Percentiles rank a stretch among this genome's conserved stretches.
These are phyloP conservation scores for Aspergillus sp. DNA, from an alignment of 2,329 filamentous ascomycete genomes.

Conservation along the genomic window DNA sequence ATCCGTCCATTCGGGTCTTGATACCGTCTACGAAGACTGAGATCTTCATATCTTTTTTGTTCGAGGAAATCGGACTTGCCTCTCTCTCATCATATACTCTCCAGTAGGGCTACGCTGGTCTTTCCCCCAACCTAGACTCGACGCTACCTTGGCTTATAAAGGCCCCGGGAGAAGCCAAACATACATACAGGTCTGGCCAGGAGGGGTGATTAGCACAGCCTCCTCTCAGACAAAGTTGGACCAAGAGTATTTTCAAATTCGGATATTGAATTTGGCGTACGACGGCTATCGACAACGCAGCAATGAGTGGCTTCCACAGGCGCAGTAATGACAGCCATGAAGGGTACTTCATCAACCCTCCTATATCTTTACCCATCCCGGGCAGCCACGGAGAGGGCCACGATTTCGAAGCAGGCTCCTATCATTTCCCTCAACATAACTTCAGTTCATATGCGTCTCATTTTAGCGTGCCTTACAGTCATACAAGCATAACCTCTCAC, in stretches of 20 bases:
- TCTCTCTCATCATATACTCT: background rate
- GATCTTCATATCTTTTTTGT: background rate
- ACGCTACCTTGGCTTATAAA: background rate
- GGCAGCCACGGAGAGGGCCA: conserved; percentile 32
- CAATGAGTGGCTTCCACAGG: conserved; percentile 43
- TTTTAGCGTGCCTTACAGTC: conserved; percentile 37
- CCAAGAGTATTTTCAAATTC: background rate
- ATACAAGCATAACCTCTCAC: conserved; percentile 32
- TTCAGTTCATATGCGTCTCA: conserved; percentile 40
- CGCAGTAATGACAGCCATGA: conserved; percentile 38
- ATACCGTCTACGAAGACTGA: background rate
- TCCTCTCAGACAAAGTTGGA: background rate
- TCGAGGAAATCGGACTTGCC: background rate
- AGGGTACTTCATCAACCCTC: conserved; percentile 35
- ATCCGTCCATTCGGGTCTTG: background rate
- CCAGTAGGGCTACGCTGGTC: too few relatives aligned
- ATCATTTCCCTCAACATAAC: conserved; percentile 34
- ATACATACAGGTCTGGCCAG: background rate
- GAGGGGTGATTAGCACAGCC: too few relatives aligned
- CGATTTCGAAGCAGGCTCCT: conserved; percentile 34
- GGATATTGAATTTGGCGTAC: background rate
- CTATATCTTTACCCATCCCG: conserved; percentile 30
- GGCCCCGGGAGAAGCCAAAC: background rate
- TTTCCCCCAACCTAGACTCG: background rate
- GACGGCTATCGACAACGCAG: background rate